Conservation (phyloP, 1,139 yeast genomes). For the Saccharomyces pastorianus region DNA sequence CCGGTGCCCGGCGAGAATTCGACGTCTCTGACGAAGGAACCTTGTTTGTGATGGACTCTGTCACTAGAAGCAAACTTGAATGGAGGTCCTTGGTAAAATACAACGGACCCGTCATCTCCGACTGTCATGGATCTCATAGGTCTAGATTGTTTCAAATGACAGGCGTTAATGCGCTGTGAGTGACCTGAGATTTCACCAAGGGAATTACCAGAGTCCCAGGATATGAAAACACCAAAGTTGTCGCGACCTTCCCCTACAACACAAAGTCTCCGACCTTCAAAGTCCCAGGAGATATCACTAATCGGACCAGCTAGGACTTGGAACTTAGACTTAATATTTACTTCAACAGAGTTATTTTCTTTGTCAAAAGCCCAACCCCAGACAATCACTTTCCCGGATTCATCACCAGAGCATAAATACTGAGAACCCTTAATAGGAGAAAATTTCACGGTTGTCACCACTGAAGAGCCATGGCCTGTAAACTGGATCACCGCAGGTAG, state of each 20-base stretch:
- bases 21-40: slow-evolving; percentile 74
- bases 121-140: slow-evolving; percentile 94
- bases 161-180: slow-evolving; percentile 75
- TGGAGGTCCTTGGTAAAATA: slow-evolving; percentile 88
- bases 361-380: slow-evolving; percentile 50
- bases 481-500: slow-evolving; percentile 43
- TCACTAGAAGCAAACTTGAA: slow-evolving; percentile 73
- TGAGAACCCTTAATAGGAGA: slow-evolving; percentile 68
- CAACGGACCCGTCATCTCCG: slow-evolving; percentile 77
- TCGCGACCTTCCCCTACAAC: slow-evolving; percentile 96
- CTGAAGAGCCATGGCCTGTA: slow-evolving; percentile 52
- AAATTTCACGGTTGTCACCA: slow-evolving; percentile 76
- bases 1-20: slow-evolving; percentile 74
- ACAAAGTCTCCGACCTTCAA: slow-evolving; percentile 73
- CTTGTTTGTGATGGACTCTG: slow-evolving; percentile 53
- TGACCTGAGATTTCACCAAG: slow-evolving; percentile 96
- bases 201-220: slow-evolving; percentile 91
- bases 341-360: slow-evolving; percentile 34
- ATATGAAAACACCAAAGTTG: slow-evolving; percentile 83
- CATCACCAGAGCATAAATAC: slow-evolving; percentile 89
- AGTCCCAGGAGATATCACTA: slow-evolving; percentile 86
- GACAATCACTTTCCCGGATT: slow-evolving; percentile 73
- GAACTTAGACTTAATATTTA: slow-evolving; percentile 69
- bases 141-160: slow-evolving; percentile 75
- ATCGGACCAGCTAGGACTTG: slow-evolving; percentile 77